Base-by-base conservation (phyloP, 257 asterid species). In the Ilex aquifolium region DNA sequence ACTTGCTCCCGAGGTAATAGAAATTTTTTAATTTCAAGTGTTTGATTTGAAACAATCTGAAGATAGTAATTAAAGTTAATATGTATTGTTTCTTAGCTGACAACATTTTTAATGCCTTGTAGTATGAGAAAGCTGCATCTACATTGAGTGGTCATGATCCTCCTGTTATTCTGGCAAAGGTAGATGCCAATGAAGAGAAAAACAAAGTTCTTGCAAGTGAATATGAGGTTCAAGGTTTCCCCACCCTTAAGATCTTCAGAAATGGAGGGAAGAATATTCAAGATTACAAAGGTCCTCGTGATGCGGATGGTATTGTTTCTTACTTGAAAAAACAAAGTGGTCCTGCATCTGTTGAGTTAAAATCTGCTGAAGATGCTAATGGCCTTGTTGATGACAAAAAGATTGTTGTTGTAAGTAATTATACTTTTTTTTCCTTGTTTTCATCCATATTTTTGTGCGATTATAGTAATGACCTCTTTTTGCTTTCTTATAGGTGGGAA, bases 1-100 rank as follows among this genome's bases (percentile, higher is more conserved):
- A 50, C 96, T 92, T 39, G 97, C 95, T 32, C 99, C 99, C 5
- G 99, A 92, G 98, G 98, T 92, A 76, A 62, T 10, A 40, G 27
- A 40, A 56, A 57, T 55, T 30, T 52, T 44, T 54, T 36, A 31
- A 50, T 64, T 36, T 30, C 31, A 39, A 60, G 52, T 10, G 36
- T 32, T 5, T 17, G 29, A 56, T 32, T 15, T 17, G 29, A 77
- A 57, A 15, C 5, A 44, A n/a, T 13, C 10, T 44, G 13, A 16
- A 56, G 57, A 48, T 13, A 6, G 21, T 17, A 6, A n/a, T 39
- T 39, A 13, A 67, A 57, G 44, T 58, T 62, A 14, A 30, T 31
- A 44, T 72, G 27, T 36, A 44, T 2, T 53, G 21, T 13, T 15
- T 13, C 7, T 60, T 56, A 61, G 8, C 30, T 66, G 54, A 57